phyloP scores from a whole-genome alignment of 192 early-diverging fungal genomes.

The Rhizophagus prolifer region DNA sequence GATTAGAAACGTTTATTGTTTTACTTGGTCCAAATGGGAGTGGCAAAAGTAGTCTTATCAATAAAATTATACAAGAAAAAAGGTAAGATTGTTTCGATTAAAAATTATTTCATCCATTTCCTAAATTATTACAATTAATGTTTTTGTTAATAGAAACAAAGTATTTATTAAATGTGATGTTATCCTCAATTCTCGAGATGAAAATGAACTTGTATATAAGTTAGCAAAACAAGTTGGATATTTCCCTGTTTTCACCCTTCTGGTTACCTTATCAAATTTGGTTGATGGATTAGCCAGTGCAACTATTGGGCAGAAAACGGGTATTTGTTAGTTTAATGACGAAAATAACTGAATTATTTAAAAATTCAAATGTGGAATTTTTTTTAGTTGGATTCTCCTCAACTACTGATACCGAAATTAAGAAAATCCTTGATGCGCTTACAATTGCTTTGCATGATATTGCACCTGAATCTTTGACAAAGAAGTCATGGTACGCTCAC shows the following conservation, averaged over 20 bases:
- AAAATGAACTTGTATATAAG: slow-evolving; percentile 69
- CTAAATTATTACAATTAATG: not conserved
- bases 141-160: slow-evolving; percentile 47
- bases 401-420: slow-evolving; percentile 79
- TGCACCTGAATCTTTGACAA: slow-evolving; percentile 34
- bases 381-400: slow-evolving; percentile 61
- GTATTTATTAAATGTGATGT: slow-evolving; percentile 79
- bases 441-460: slow-evolving; percentile 64
- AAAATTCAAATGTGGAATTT: not conserved
- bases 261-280: slow-evolving; percentile 67
- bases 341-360: not conserved
- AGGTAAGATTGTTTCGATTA: slow-evolving; percentile 38
- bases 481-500: slow-evolving; percentile 5
- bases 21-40: slow-evolving; percentile 83
- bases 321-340: slow-evolving; percentile 29
- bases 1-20: slow-evolving; percentile 76
- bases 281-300: slow-evolving; percentile 85
- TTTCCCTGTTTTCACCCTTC: slow-evolving; percentile 87
- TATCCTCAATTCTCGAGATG: slow-evolving; percentile 69
- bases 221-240: slow-evolving; percentile 88
- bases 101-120: not conserved
- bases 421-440: slow-evolving; percentile 80
- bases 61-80: slow-evolving; percentile 63
- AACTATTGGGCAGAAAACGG: slow-evolving; percentile 86
- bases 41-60: slow-evolving; percentile 76